These are phyloP conservation scores for Syzygium aqueum DNA, from an alignment of 345 rosid species.

Conservation along the genomic window DNA sequence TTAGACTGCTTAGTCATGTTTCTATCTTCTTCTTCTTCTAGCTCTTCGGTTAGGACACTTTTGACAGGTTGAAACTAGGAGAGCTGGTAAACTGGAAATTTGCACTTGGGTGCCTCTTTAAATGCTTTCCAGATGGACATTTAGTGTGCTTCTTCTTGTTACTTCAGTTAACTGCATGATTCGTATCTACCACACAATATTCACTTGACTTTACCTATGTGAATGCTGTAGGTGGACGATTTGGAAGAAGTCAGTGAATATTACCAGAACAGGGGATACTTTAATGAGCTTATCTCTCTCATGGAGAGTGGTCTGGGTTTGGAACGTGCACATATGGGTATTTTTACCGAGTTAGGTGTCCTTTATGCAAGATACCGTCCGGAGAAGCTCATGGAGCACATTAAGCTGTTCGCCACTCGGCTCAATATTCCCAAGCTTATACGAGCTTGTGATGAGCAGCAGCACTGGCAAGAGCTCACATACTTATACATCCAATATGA, in stretches of 20 bases:
- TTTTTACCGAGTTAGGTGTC: conserved; percentile 95
- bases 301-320: conserved; percentile 98
- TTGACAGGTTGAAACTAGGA: neutral
- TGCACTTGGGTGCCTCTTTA: neutral
- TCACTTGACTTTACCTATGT: neutral
- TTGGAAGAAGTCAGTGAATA: conserved; percentile 89
- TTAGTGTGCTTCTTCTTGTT: neutral
- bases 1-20: neutral
- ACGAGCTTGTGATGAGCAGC: conserved; percentile 95
- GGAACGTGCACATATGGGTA: conserved; percentile 99
- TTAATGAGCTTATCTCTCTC: conserved; percentile 85
- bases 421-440: conserved; percentile 96
- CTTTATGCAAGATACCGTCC: conserved; percentile 94
- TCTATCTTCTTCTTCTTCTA: neutral
- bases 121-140: neutral
- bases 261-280: conserved; percentile 92
- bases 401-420: conserved; percentile 84
- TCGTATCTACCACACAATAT: neutral
- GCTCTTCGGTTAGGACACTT: neutral
- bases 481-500: conserved; percentile 83
- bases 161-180: neutral
- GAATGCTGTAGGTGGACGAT: conserved; percentile 65
- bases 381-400: conserved; percentile 96
- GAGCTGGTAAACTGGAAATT: neutral
- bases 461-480: conserved; percentile 91